A percentile compares a stretch with the other conserved stretches of the same genome.
These are phyloP conservation scores for Pulicaria dysenterica DNA, from an alignment of 129 eudicot genomes.

Conservation along the genomic window DNA sequence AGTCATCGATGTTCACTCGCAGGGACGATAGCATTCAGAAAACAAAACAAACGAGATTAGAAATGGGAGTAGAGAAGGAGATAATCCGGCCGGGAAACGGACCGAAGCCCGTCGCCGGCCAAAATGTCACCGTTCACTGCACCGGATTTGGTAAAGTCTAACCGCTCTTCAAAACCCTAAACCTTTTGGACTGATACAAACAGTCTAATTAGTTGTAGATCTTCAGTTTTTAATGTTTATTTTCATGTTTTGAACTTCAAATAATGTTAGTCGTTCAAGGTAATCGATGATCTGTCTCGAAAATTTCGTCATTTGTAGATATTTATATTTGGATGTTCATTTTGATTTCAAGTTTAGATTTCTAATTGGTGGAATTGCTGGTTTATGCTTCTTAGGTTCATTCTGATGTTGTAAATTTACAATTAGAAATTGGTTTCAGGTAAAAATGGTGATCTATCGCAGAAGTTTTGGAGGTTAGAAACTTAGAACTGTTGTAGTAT, in stretches of 20 bases:
- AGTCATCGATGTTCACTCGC: constrained; percentile 10
- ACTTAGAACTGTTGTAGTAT: constrained; percentile 40
- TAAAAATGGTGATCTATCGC: constrained; percentile 65
- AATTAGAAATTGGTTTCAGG: constrained; percentile 41
- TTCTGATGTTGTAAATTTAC: neutral
- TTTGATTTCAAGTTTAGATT: neutral
- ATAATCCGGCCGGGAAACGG: constrained; percentile 71
- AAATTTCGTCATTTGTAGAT: neutral
- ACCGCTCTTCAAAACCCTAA: constrained; percentile 36
- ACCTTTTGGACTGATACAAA: neutral
- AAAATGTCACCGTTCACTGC: constrained; percentile 93
- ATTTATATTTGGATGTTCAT: neutral
- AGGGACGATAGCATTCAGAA: neutral
- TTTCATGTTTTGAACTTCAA: constrained; percentile 2
- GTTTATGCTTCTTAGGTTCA: neutral
- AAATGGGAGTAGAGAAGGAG: constrained; percentile 91
- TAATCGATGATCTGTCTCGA: constrained; percentile 3
- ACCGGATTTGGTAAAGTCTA: constrained; percentile 71
- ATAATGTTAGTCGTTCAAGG: neutral
- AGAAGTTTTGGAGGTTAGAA: constrained; percentile 90
- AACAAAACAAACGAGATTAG: constrained; percentile 6
- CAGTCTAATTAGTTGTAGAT: neutral
- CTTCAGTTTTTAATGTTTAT: neutral
- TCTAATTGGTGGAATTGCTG: neutral
- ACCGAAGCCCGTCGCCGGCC: constrained; percentile 79